Base-by-base conservation (phyloP, 306 rosid species). In the Inga leiocalycina region DNA sequence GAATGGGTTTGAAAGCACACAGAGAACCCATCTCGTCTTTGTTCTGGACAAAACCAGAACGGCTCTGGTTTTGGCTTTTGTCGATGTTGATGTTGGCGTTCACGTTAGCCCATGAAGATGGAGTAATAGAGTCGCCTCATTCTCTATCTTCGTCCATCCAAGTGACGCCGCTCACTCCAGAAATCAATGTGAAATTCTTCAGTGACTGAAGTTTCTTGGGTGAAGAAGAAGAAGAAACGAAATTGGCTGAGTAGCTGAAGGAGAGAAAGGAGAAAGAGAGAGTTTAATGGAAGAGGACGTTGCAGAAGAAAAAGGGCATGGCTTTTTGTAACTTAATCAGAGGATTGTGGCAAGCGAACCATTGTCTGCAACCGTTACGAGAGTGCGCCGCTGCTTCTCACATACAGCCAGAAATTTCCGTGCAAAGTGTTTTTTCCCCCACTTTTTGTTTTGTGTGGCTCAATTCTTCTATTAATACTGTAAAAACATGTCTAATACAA, bases 1-100 rank as follows among this genome's bases (percentile, higher is more conserved):
- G 87, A 89, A 93, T 95, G 71, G 97, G 90, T 57, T 95, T 90
- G 80, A 89, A 89, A 61, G 86, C 61, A 6, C 94, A 87, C 3
- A 92, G 80, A n/a, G 92, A 88, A 43, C 74, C 89, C 83, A 89
- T 64, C 1, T 83, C 89, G 66, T 84, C 84, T 37, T 82, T 85
- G 59, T 65, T 65, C 73, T 88, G 77, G 45, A 75, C 75, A 15
- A 75, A 56, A 68, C 51, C 67, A 59, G 74, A 37, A 70, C 20
- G 52, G 75, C 5, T 43, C 27, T 43, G 75, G 75, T 70, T 39
- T 43, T 45, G 2, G 72, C 41, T 78, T 16, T 19, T 48, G 35
- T 44, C 64, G 24, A 37, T 45, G 43, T 24, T 17, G 49, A 46
- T 70, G 71, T 14, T 57, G 54, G 57, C 41, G 80, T 59, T 87